These are phyloP conservation scores for Ophiocordyceps camponoti-floridani DNA, from an alignment of 2,329 filamentous ascomycete species.

Conservation along the genomic window DNA sequence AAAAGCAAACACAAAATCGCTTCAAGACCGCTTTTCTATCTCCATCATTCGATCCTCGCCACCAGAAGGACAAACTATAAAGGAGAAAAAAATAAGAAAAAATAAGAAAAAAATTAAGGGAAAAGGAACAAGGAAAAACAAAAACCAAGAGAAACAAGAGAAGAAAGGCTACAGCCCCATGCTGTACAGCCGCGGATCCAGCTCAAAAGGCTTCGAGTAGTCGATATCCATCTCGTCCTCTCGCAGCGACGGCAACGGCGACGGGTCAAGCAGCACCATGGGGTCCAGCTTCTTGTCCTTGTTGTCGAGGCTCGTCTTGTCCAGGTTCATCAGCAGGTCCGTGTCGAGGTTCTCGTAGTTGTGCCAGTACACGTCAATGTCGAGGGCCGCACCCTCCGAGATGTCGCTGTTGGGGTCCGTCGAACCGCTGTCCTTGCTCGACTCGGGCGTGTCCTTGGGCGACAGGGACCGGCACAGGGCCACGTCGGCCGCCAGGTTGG, in stretches of 20 bases:
- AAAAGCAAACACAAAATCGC: not conserved
- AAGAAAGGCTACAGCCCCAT: constrained; percentile 11
- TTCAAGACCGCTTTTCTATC: not conserved
- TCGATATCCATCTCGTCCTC: constrained; percentile 34
- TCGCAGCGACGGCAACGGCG: constrained; percentile 9
- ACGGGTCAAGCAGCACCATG: constrained; percentile 10
- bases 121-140: constrained; percentile 1
- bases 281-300: constrained; percentile 8
- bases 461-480: constrained; percentile 35
- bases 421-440: constrained; percentile 38
- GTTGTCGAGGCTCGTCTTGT: constrained; percentile 11
- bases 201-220: constrained; percentile 32
- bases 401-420: constrained; percentile 47
- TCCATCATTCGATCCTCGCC: not conserved
- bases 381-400: constrained; percentile 32
- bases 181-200: constrained; percentile 25
- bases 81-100: not conserved
- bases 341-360: constrained; percentile 29
- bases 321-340: constrained; percentile 24
- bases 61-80: not conserved
- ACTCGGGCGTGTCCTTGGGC: constrained; percentile 47
- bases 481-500: constrained; percentile 33
- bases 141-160: not conserved
- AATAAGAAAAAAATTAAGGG: not conserved
- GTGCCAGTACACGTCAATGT: constrained; percentile 34